Evolutionary conservation across 768 basidiomycete species (phyloP).

Genomic region (Rhizopogon vinicolor): DNA sequence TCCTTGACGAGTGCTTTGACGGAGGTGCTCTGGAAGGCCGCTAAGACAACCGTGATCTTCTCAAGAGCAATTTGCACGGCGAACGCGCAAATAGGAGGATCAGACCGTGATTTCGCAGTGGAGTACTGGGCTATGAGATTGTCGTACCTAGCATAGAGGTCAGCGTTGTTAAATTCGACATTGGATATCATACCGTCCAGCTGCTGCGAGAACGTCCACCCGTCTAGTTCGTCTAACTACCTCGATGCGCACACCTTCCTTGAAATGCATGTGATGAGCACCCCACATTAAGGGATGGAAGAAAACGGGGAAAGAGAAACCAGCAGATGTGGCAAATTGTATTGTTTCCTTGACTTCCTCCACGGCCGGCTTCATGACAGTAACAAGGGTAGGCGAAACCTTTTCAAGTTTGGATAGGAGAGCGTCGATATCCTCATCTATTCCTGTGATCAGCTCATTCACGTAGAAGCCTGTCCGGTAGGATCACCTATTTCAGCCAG

Average conservation of each 20-base stretch:
- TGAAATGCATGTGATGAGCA: conserved; percentile 59
- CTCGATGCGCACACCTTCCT: conserved; percentile 72
- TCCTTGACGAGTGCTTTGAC: conserved; percentile 72
- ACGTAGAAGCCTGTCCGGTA: neutral
- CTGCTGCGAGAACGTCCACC: conserved; percentile 71
- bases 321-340: conserved; percentile 53
- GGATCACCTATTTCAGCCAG: conserved; percentile 55
- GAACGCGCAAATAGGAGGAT: conserved; percentile 56
- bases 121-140: conserved; percentile 59
- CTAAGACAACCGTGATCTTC: conserved; percentile 67
- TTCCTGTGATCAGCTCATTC: neutral
- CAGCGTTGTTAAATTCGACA: neutral
- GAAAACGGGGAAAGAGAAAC: conserved; percentile 56
- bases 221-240: conserved; percentile 64
- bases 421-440: conserved; percentile 62
- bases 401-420: conserved; percentile 55
- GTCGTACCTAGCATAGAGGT: conserved; percentile 53
- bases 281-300: conserved; percentile 77
- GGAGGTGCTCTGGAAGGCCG: conserved; percentile 61
- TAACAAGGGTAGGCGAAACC: conserved; percentile 47
- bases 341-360: conserved; percentile 63
- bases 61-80: conserved; percentile 77
- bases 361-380: conserved; percentile 44
- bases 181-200: conserved; percentile 56
- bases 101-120: conserved; percentile 47